Conservation (phyloP, 306 rosid genomes). For the Neltuma alba region DNA sequence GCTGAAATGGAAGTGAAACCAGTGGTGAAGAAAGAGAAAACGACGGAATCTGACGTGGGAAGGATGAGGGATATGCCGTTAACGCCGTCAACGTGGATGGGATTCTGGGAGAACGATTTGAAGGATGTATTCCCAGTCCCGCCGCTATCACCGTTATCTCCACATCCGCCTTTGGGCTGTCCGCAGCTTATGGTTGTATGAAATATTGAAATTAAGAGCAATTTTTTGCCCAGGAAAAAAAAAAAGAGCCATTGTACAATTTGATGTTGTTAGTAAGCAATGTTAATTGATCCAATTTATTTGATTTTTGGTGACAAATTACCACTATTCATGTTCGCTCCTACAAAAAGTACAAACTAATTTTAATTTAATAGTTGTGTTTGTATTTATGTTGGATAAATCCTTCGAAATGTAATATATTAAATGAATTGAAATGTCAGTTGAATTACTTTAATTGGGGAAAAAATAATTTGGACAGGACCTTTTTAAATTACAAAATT, state of each 20-base stretch:
- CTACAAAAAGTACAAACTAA: too few relatives aligned
- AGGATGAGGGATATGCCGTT: constrained; percentile 53
- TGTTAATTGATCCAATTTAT: constrained; percentile 21
- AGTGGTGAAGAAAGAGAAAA: constrained; percentile 60
- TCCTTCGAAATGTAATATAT: too few relatives aligned
- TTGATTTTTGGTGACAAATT: not conserved
- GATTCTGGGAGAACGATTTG: constrained; percentile 61
- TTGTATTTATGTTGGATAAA: too few relatives aligned
- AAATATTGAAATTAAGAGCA: constrained; percentile 39
- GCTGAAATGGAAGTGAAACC: constrained; percentile 26
- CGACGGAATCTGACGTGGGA: constrained; percentile 28
- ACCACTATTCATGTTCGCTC: not conserved
- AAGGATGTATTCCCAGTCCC: constrained; percentile 62
- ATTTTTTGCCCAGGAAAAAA: not conserved
- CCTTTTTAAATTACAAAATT: too few relatives aligned
- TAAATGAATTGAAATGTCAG: too few relatives aligned
- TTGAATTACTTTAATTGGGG: too few relatives aligned
- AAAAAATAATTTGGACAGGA: too few relatives aligned
- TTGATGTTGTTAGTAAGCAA: not conserved
- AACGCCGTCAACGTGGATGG: constrained; percentile 81
- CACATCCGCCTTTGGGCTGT: constrained; percentile 58
- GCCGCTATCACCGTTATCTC: constrained; percentile 85
- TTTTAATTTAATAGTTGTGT: too few relatives aligned
- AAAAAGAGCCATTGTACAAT: constrained; percentile 19
- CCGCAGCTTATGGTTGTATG: constrained; percentile 69